A percentile compares a stretch with the other conserved stretches of the same genome.
Evolutionary conservation across 495 filamentous ascomycete genomes (phyloP).

Genomic region (Hypoxylon trugodes): DNA sequence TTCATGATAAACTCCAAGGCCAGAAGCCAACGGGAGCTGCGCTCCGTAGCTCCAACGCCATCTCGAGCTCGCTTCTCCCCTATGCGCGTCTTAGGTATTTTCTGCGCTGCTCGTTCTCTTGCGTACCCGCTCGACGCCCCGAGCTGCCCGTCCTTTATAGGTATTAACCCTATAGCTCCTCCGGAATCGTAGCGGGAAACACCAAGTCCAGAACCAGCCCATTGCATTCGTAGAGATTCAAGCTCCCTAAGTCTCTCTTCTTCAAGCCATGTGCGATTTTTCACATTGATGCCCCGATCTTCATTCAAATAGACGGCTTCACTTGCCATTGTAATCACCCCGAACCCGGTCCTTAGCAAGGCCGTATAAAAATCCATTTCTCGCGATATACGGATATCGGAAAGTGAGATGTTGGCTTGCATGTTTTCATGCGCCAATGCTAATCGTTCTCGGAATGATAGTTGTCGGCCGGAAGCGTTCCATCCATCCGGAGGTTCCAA

Average conservation of each 20-base stretch:
- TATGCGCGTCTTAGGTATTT: constrained; percentile 56
- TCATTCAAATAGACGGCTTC: constrained; percentile 97
- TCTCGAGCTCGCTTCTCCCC: constrained; percentile 59
- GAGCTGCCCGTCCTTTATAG: constrained; percentile 55
- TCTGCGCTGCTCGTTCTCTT: constrained; percentile 67
- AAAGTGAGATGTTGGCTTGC: constrained; percentile 87
- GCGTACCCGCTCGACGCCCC: constrained; percentile 69
- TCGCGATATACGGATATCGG: constrained; percentile 77
- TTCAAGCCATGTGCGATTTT: constrained; percentile 90
- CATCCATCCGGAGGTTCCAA: constrained; percentile 62
- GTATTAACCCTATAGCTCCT: constrained; percentile 61
- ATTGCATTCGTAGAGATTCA: constrained; percentile 63
- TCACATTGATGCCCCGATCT: constrained; percentile 75
- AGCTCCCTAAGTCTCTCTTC: constrained; percentile 76
- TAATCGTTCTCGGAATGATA: constrained; percentile 59
- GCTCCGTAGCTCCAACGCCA: constrained; percentile 79
- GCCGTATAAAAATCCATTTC: constrained; percentile 96
- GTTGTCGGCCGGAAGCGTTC: constrained; percentile 35
- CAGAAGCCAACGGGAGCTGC: constrained; percentile 75
- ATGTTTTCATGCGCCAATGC: constrained; percentile 80
- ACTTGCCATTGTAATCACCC: constrained; percentile 86
- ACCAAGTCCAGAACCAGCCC: constrained; percentile 54
- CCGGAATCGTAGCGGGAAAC: constrained; percentile 56
- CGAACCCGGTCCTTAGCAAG: constrained; percentile 84
- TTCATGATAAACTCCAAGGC: constrained; percentile 76